Evolutionary conservation across 2,329 filamentous ascomycete genomes (phyloP).

Genomic region (Fusarium sp.): DNA sequence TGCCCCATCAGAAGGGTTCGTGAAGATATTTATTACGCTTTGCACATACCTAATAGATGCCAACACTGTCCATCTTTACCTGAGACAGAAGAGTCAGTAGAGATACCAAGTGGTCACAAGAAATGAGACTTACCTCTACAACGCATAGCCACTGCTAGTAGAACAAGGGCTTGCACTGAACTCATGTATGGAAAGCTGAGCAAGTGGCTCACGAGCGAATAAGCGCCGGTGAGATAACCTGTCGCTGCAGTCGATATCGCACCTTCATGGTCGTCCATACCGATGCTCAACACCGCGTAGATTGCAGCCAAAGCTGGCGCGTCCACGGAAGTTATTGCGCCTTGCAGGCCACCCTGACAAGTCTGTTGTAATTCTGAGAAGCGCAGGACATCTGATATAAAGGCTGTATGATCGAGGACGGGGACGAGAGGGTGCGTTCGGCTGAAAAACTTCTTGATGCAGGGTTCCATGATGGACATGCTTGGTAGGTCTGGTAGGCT

Average conservation of each 20-base stretch:
- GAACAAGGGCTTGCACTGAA: conserved; percentile 33
- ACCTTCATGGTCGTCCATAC: conserved; percentile 31
- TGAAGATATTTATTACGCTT: too few relatives aligned
- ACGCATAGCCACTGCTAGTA: conserved; percentile 33
- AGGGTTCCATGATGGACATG: conserved; percentile 34
- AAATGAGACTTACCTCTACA: conserved; percentile 19
- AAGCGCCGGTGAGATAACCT: conserved; percentile 30
- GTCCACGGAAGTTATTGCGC: conserved; percentile 19
- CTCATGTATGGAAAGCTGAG: conserved; percentile 35
- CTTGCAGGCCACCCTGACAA: conserved; percentile 18
- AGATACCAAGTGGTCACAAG: rapidly evolving
- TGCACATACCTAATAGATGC: neutral
- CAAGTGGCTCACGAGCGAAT: conserved; percentile 31
- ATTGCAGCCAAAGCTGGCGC: conserved; percentile 26
- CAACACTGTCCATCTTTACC: conserved; percentile 38
- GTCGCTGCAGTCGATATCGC: conserved; percentile 22
- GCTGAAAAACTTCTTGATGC: conserved; percentile 34
- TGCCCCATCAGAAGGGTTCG: too few relatives aligned
- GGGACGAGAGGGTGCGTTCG: conserved; percentile 38
- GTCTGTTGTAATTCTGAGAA: conserved; percentile 34
- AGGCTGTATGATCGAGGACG: conserved; percentile 24
- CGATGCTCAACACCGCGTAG: conserved; percentile 30
- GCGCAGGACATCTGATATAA: conserved; percentile 31
- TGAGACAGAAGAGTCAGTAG: neutral
- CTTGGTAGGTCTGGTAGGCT: conserved; percentile 29